A percentile compares a stretch with the other conserved stretches of the same genome.
Evolutionary conservation across 805 yeast genomes (phyloP).

Genomic region (Scheffersomyces ergatensis): DNA sequence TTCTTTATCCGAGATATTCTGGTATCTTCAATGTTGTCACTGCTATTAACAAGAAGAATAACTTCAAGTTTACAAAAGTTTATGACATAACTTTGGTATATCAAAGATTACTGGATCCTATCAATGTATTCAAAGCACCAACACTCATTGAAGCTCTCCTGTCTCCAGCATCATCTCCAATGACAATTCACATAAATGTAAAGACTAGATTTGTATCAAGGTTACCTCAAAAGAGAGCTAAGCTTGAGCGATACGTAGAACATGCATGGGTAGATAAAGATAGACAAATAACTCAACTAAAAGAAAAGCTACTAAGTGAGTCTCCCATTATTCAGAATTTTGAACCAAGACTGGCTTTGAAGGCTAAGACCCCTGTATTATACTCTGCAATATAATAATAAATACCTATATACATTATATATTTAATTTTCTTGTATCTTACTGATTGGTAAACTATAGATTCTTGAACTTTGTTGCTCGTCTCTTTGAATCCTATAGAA

Average conservation of each 20-base stretch:
- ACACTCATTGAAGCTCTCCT: conserved; percentile 30
- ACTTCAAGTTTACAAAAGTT: conserved; percentile 40
- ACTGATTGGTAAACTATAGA: conserved; percentile 47
- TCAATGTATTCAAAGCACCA: conserved; percentile 18
- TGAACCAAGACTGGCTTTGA: background rate
- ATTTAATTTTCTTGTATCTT: conserved; percentile 29
- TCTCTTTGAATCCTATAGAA: conserved; percentile 81
- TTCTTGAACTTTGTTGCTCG: conserved; percentile 76
- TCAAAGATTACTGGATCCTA: conserved; percentile 2
- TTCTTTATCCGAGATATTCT: conserved; percentile 77
- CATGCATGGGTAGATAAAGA: conserved; percentile 72
- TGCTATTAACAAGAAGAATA: conserved; percentile 30
- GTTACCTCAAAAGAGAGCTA: conserved; percentile 51
- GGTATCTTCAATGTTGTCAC: conserved; percentile 51
- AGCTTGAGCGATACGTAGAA: conserved; percentile 76
- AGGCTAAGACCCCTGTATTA: background rate
- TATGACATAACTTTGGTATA: conserved; percentile 60
- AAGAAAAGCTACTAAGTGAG: background rate
- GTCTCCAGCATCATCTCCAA: conserved; percentile 15
- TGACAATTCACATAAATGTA: conserved; percentile 45
- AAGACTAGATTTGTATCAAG: conserved; percentile 44
- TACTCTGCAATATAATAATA: background rate
- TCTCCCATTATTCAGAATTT: background rate
- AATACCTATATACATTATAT: background rate
- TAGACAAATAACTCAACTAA: conserved; percentile 25